phyloP scores from a whole-genome alignment of 1,284 basidiomycete species.

The Cryptococcus sp. region DNA sequence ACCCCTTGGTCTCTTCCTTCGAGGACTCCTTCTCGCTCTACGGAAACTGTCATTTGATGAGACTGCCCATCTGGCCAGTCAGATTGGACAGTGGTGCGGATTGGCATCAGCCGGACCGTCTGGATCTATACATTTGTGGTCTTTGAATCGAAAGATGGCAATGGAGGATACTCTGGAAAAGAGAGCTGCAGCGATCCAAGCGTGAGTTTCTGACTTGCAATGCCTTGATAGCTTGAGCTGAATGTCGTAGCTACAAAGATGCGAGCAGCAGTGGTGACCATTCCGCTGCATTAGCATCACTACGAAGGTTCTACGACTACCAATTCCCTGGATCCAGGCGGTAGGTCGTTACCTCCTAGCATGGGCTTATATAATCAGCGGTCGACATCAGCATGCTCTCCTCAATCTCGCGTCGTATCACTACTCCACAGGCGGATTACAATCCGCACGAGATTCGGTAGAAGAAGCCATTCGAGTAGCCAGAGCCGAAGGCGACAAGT shows the following conservation, averaged over 20 bases:
- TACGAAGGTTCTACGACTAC: slow-evolving; percentile 45
- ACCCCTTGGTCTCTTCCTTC: slow-evolving; percentile 38
- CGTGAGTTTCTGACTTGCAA: slow-evolving; percentile 16
- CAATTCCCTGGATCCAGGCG: slow-evolving; percentile 31
- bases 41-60: slow-evolving; percentile 40
- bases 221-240: neutral
- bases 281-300: slow-evolving; percentile 27
- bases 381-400: slow-evolving; percentile 44
- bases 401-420: slow-evolving; percentile 45
- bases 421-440: slow-evolving; percentile 39
- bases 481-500: slow-evolving; percentile 35
- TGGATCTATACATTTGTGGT: neutral
- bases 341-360: slow-evolving; percentile 5
- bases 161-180: slow-evolving; percentile 33
- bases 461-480: slow-evolving; percentile 44
- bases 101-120: slow-evolving; percentile 4
- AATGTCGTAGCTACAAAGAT: slow-evolving; percentile 20
- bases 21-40: slow-evolving; percentile 28
- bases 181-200: slow-evolving; percentile 24
- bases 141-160: slow-evolving; percentile 12
- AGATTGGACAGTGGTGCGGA: slow-evolving; percentile 35
- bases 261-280: slow-evolving; percentile 38
- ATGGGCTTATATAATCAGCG: slow-evolving; percentile 9
- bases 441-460: slow-evolving; percentile 30
- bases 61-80: slow-evolving; percentile 26